Evolutionary conservation across 2,329 filamentous ascomycete species (phyloP), one percentile per base, ranked within the genome.

Genomic region (Aureobasidium lini): DNA sequence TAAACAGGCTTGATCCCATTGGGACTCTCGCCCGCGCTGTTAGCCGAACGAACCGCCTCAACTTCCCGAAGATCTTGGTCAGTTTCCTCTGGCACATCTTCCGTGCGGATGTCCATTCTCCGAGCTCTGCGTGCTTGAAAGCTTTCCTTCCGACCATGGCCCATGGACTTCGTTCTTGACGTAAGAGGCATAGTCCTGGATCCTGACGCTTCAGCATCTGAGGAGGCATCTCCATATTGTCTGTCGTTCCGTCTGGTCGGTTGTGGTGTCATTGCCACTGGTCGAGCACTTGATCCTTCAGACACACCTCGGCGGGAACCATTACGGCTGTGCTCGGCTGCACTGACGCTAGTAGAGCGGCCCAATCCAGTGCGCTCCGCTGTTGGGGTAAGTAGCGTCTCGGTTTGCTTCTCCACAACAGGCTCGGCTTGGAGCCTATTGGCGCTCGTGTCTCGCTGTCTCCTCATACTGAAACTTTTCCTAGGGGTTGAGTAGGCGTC

Each of bases 1-100:
- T 88, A 97, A 3, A 97, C 94, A 0, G 94, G 94, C 72, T 96
- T 96, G 57, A 93, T 86, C 62, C 93, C 83, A 65, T 95, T 90
- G 5, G 88, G 85, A 65, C 83, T 85, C 62, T 84, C 81, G 53
- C 76, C 73, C 39, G 66, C 66, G 28, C 75, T 72, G 28, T 70
- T 67, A 28, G 43, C 32, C n/a, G 54, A 39, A 32, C 32, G 42
- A 37, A 59, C 61, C 11, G 73, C 73, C 52, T 76, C 78, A 1
- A 77, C 76, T n/a, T 76, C 77, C 16, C 81, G 83, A 29, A 90
- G 76, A 60, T 96, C 91, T 50, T 86, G 83, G 68, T 95, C 90
- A 0, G 91, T 95, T 75, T 96, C 94, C 71, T 97, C 93, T 0
- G 89, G 89, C 2, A 96, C 87, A 66, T 94, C 89, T 18, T 86